Percentiles rank a stretch among this genome's conserved stretches.
These are phyloP conservation scores for Silene latifolia DNA, from an alignment of 148 eudicot species.

Conservation along the genomic window DNA sequence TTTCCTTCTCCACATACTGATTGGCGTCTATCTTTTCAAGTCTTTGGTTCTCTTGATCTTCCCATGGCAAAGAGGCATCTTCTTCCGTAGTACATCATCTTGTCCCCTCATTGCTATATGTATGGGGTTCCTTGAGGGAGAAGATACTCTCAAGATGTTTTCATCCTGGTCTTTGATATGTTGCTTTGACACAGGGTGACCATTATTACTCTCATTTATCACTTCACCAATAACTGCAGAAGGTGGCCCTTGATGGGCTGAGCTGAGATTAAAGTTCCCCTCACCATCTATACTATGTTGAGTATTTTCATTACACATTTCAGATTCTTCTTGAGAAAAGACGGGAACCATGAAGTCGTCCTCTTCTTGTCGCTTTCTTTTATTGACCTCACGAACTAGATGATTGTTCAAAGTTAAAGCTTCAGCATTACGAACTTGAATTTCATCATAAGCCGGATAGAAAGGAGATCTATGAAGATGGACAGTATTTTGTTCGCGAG, in stretches of 20 bases:
- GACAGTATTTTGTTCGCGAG: constrained; percentile 39
- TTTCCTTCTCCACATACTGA: constrained; percentile 28
- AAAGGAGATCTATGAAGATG: constrained; percentile 35
- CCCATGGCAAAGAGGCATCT: constrained; percentile 25
- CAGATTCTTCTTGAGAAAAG: constrained; percentile 44
- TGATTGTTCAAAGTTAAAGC: constrained; percentile 29
- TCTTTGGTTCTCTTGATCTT: constrained; percentile 25
- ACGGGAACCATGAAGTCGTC: constrained; percentile 83
- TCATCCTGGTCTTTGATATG: constrained; percentile 23
- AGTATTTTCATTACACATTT: constrained; percentile 23
- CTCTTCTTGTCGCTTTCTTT: constrained; percentile 45
- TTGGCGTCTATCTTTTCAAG: constrained; percentile 30
- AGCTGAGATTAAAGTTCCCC: constrained; percentile 13
- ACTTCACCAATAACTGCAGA: constrained; percentile 27
- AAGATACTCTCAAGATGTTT: constrained; percentile 27
- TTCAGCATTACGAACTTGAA: constrained; percentile 34
- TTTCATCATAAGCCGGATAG: constrained; percentile 34
- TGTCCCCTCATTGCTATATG: constrained; percentile 23
- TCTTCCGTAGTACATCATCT: constrained; percentile 18
- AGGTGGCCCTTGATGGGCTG: constrained; percentile 15
- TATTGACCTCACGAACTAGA: constrained; percentile 27
- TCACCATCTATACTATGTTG: constrained; percentile 21
- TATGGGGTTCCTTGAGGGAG: constrained; percentile 22
- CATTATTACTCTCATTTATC: constrained; percentile 20
- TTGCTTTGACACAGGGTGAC: constrained; percentile 31